Evolutionary conservation across 257 asterid genomes (phyloP), one percentile per base, ranked within the genome.

Genomic region (Penstemon newberryi): DNA sequence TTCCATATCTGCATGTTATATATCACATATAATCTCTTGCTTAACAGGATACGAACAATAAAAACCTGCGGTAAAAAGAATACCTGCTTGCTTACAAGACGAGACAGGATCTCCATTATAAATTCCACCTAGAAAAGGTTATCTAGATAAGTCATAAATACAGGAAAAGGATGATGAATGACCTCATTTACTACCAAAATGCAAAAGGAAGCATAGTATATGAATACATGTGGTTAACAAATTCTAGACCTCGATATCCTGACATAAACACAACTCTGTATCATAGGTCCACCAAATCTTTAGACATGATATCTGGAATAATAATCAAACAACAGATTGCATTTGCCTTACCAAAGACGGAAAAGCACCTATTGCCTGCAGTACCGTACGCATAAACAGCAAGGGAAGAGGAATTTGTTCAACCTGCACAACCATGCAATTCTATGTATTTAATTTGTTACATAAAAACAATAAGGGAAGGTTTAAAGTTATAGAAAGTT

Each of bases 31-130:
- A 11, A 18, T 62, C 44, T 52, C 53, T 72, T 52, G 70, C 58
- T 43, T 63, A 65, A 56, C 43, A 64, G 67, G 76, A 62, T 57
- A 18, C 51, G 33, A 8, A 19, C 39, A 60, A 67, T 62, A 56
- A 74, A 57, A 38, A 18, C 42, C 66, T 9, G 42, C 42, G 54
- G 69, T 11, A 49, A 11, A 64, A 44, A 15, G n/a, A 33, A 40
- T 80, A 93, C 99, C 99, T 94, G 99, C 80, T 94, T 94, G 91
- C 75, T 87, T 65, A 94, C 96, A 59, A 94, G 99, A 67, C 99
- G 97, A 56, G 95, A 87, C 68, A 91, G 96, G 46, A 94, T 91
- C 71, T 87, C 99, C 97, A 94, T 94, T 55, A 91, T 82, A 70
- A 91, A 94, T 74, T 87, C 96, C 76, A 94, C 96, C 99, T 93